Evolutionary conservation across 345 rosid species (phyloP).

Genomic region (Arabidopsis thaliana): DNA sequence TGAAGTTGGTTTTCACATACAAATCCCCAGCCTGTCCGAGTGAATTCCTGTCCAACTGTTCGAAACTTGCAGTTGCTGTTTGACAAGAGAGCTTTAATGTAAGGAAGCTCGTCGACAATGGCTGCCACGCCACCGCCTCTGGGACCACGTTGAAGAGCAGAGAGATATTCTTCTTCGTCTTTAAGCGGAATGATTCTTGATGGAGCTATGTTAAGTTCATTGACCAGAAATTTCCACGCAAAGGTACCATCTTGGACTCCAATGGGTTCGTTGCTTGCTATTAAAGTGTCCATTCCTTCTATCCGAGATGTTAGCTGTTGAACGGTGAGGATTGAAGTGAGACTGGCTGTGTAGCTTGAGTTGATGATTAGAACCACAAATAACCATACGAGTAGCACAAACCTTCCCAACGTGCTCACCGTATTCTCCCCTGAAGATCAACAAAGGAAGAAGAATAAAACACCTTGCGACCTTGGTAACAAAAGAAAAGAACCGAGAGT

Average conservation of each 20-base stretch:
- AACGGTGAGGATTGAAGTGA: conserved; percentile 93
- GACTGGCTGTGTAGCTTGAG: conserved; percentile 96
- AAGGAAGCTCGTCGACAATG: conserved; percentile 94
- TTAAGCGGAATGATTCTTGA: conserved; percentile 67
- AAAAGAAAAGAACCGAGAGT: background rate
- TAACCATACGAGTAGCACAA: conserved; percentile 89
- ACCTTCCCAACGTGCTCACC: conserved; percentile 76
- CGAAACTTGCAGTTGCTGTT: conserved; percentile 65
- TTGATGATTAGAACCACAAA: conserved; percentile 93
- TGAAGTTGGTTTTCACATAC: conserved; percentile 55
- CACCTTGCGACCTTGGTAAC: conserved; percentile 7
- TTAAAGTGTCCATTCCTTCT: conserved; percentile 78
- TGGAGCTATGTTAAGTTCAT: conserved; percentile 79
- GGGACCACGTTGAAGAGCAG: conserved; percentile 68
- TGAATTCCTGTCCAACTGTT: conserved; percentile 89
- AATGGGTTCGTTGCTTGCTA: conserved; percentile 65
- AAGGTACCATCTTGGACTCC: conserved; percentile 94
- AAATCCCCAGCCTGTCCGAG: conserved; percentile 95
- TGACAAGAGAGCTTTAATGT: conserved; percentile 78
- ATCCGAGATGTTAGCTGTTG: conserved; percentile 82
- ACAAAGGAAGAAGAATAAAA: conserved; percentile 13
- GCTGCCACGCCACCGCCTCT: conserved; percentile 80
- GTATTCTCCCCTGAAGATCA: conserved; percentile 81
- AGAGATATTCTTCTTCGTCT: conserved; percentile 55
- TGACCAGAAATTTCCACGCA: conserved; percentile 72